Evolutionary conservation across 225 moss, liverwort and hornwort species (phyloP), one percentile per base, ranked within the genome.

Genomic region (Neckera pumila): DNA sequence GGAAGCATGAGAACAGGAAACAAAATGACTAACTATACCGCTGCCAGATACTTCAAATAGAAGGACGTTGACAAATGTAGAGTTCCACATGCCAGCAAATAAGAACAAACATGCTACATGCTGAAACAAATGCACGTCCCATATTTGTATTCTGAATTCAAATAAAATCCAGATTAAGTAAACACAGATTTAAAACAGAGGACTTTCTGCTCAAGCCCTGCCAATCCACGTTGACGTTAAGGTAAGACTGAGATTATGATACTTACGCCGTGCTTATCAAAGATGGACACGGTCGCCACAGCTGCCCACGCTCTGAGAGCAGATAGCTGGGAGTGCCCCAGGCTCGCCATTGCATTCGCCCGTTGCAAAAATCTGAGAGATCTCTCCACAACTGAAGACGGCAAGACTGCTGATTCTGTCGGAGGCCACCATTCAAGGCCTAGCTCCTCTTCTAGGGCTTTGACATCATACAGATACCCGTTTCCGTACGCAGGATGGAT

Each of bases 381-480:
- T 64, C 91, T 94, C 87, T 97, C 98, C n/a, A 96, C 96, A 75
- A 94, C 93, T 76, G 90, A 90, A 61, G 92, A 87, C 22, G 94
- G 90, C 86, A 95, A 88, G 81, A 90, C 58, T 79, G 88, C 93
- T 84, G 92, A 89, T 90, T 94, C 95, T 74, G 92, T 89, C 82
- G 92, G 89, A 60, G 93, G 88, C 97, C 97, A 97, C 97, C 97
- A 99, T 64, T 99, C 96, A 27, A 95, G 87, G 45, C 98, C 98
- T 70, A 97, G 84, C 91, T 95, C 95, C 81, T 90, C 86, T 89
- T 96, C 97, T 86, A 99, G 89, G 61, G 95, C 95, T 27, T 82
- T 88, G n/a, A 86, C 89, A 86, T 96, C 93, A 85, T 95, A 96
- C 59, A 96, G 78, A 89, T 96, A 95, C 60, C 89, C 87, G 84